phyloP scores from a whole-genome alignment of 2,329 filamentous ascomycete species.

The Colletotrichum sp. region DNA sequence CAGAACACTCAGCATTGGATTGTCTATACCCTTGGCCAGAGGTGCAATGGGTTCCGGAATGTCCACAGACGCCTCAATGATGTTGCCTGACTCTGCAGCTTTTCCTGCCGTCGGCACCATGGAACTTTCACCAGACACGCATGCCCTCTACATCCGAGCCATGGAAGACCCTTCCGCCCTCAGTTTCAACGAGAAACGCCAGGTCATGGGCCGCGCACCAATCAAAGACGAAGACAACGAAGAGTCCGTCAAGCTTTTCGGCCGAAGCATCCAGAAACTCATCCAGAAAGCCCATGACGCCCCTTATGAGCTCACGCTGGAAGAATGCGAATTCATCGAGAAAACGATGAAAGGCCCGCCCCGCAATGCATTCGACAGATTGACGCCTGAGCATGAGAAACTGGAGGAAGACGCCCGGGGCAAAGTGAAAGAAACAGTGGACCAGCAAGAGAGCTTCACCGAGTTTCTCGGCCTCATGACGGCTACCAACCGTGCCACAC shows the following conservation, averaged over 20 bases:
- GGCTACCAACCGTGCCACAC: neutral
- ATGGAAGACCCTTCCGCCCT: neutral
- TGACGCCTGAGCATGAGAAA: neutral
- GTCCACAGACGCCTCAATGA: neutral
- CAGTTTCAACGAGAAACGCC: neutral
- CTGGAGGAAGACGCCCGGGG: neutral
- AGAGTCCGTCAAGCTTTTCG: neutral
- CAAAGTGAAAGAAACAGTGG: neutral
- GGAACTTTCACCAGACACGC: neutral
- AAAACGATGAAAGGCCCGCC: neutral
- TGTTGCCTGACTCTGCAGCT: neutral
- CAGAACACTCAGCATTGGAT: neutral
- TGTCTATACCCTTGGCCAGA: neutral
- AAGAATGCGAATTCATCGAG: neutral
- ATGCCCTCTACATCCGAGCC: neutral
- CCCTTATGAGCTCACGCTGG: neutral
- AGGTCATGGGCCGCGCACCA: neutral
- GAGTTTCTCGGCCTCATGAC: neutral
- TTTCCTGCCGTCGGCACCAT: neutral
- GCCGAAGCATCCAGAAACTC: neutral
- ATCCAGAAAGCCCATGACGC: neutral
- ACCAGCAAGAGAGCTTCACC: neutral
- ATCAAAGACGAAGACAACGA: neutral
- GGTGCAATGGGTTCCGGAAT: neutral
- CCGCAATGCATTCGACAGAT: neutral